Percentiles rank a stretch among this genome's conserved stretches.
Evolutionary conservation across 2,329 filamentous ascomycete genomes (phyloP).

Genomic region (Ambrosiella beaveri): DNA sequence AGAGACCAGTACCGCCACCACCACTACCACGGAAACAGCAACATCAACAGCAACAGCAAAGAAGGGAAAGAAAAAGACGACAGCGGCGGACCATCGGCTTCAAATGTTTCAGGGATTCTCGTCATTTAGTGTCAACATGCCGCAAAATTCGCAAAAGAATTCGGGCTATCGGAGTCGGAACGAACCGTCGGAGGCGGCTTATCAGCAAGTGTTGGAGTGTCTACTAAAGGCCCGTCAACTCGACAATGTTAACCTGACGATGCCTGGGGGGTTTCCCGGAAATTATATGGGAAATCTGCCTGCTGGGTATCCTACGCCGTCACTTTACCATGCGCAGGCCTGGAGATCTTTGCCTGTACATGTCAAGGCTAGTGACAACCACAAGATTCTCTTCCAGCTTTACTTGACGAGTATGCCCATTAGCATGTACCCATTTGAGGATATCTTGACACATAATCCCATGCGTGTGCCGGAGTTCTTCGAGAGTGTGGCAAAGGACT

Average conservation of each 20-base stretch:
- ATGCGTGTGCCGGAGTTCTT: constrained; percentile 12
- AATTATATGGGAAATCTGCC: too few species aligned
- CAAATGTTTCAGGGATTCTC: constrained; percentile 8
- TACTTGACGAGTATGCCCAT: constrained; percentile 11
- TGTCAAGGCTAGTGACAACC: constrained; percentile 9
- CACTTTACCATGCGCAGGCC: constrained; percentile 6
- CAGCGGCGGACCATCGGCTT: constrained; percentile 5
- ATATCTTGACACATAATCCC: constrained; percentile 9
- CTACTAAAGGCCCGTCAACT: constrained; percentile 8
- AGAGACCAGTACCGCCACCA: background rate
- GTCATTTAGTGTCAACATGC: constrained; percentile 5
- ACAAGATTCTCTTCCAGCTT: constrained; percentile 9
- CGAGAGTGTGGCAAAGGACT: constrained; percentile 9
- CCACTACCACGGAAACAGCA: background rate
- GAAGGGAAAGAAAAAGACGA: constrained; percentile 5
- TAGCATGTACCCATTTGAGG: constrained; percentile 12
- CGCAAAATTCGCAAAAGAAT: background rate
- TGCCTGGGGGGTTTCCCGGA: background rate
- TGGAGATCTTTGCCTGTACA: constrained; percentile 7
- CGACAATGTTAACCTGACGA: background rate
- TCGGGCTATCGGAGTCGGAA: background rate
- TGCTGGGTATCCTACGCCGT: constrained; percentile 6
- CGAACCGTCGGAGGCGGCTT: constrained; percentile 1
- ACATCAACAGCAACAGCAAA: background rate
- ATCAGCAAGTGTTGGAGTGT: constrained; percentile 9